phyloP scores from a whole-genome alignment of 805 yeast species.

The Lipomyces spencermartinsiae region DNA sequence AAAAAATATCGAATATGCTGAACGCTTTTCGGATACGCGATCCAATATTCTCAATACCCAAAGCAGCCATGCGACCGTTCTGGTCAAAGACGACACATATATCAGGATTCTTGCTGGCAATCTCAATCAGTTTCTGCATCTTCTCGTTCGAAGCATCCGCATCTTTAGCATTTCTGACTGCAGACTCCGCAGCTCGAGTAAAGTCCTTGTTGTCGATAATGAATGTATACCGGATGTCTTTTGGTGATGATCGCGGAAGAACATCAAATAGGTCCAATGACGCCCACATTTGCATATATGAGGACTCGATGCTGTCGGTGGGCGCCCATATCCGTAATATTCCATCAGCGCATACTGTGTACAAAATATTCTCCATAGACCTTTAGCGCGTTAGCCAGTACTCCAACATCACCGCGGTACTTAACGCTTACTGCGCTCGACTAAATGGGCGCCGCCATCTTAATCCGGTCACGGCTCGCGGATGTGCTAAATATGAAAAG shows the following conservation, averaged over 20 bases:
- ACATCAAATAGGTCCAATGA: slow-evolving; percentile 47
- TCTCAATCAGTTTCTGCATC: slow-evolving; percentile 30
- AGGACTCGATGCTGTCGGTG: slow-evolving; percentile 39
- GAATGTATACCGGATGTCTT: slow-evolving; percentile 28
- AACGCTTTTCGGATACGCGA: slow-evolving; percentile 34
- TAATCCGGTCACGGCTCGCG: slow-evolving; percentile 59
- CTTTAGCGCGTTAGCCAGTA: neutral
- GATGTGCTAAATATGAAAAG: slow-evolving; percentile 70
- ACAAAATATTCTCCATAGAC: slow-evolving; percentile 59
- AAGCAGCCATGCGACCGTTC: slow-evolving; percentile 37
- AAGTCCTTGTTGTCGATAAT: slow-evolving; percentile 39
- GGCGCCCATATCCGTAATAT: slow-evolving; percentile 67
- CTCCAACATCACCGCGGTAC: neutral
- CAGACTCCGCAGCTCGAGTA: slow-evolving; percentile 40
- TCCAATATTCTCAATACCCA: slow-evolving; percentile 40
- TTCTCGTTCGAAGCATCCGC: slow-evolving; percentile 12
- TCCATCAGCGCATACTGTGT: slow-evolving; percentile 67
- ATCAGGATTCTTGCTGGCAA: slow-evolving; percentile 40
- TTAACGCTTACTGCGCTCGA: slow-evolving; percentile 41
- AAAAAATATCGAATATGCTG: slow-evolving; percentile 35
- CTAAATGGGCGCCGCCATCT: slow-evolving; percentile 60
- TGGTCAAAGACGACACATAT: slow-evolving; percentile 39
- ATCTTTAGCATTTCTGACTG: slow-evolving; percentile 35
- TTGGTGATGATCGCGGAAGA: slow-evolving; percentile 29
- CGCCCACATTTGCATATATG: slow-evolving; percentile 58